Conservation (phyloP, 306 rosid species). For the Lagenaria siceraria region DNA sequence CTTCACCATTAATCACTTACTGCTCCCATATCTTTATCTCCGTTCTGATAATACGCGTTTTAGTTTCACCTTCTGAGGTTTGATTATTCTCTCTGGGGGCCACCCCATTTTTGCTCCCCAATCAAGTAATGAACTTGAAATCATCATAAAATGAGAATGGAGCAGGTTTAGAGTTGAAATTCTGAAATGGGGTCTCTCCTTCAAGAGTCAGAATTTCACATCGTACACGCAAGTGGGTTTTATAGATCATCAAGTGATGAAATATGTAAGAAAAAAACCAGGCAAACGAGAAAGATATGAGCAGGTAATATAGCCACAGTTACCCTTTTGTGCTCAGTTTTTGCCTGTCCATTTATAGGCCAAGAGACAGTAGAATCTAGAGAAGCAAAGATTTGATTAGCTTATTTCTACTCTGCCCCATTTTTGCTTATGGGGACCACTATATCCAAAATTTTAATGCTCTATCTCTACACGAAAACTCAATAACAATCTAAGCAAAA, state of each 20-base stretch:
- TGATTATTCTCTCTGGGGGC: background rate
- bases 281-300: background rate
- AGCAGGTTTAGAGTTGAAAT: background rate
- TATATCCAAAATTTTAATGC: background rate
- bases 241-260: background rate
- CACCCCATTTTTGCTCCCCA: background rate
- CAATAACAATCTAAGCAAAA: background rate
- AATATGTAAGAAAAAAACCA: background rate
- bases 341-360: conserved; percentile 1
- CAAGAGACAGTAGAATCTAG: background rate
- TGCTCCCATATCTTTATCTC: background rate
- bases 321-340: background rate
- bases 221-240: background rate
- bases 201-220: background rate
- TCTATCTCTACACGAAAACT: background rate
- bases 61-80: background rate
- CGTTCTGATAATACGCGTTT: background rate
- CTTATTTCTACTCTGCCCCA: too few relatives aligned
- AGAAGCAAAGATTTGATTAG: background rate
- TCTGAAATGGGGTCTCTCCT: background rate
- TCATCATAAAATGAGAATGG: background rate
- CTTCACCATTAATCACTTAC: background rate
- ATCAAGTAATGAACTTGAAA: background rate
- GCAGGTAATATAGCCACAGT: background rate
- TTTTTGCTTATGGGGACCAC: too few relatives aligned